phyloP scores from a whole-genome alignment of 164 flowering plant species.

The Warburgia ugandensis region DNA sequence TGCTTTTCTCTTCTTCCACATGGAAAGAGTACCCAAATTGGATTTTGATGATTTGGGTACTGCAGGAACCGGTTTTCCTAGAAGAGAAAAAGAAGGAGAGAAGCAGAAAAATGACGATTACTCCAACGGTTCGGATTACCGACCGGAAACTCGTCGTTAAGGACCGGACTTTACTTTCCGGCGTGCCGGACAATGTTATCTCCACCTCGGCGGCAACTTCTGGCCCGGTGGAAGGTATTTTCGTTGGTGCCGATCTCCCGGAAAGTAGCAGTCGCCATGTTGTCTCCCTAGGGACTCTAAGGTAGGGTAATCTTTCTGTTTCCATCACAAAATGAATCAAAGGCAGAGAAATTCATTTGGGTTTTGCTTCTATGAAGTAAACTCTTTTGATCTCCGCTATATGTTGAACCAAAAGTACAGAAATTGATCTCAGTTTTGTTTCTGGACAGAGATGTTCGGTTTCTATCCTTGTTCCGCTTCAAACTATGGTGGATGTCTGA shows the following conservation, averaged over 20 bases:
- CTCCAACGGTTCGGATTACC: slow-evolving; percentile 50
- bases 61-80: slow-evolving; percentile 16
- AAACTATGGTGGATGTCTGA: slow-evolving; percentile 99
- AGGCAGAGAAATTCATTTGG: not conserved
- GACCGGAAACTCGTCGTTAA: slow-evolving; percentile 58
- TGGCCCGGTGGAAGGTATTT: slow-evolving; percentile 69
- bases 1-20: not conserved
- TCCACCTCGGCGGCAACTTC: slow-evolving; percentile 49
- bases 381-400: not conserved
- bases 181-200: slow-evolving; percentile 63
- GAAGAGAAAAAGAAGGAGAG: slow-evolving; percentile 12
- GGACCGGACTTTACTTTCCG: slow-evolving; percentile 50
- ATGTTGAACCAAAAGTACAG: not conserved
- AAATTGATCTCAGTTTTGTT: not conserved
- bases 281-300: slow-evolving; percentile 57
- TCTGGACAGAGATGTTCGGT: slow-evolving; percentile 45
- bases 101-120: slow-evolving; percentile 57
- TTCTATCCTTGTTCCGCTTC: slow-evolving; percentile 83
- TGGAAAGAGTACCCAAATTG: not conserved
- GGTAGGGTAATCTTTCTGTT: slow-evolving; percentile 9
- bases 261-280: slow-evolving; percentile 59
- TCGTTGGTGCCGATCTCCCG: slow-evolving; percentile 61
- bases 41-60: not conserved
- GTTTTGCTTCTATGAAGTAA: not conserved
- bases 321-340: not conserved